Evolutionary conservation across 108 stramenopile species (phyloP).

Genomic region (Cylindrotheca closterium): DNA sequence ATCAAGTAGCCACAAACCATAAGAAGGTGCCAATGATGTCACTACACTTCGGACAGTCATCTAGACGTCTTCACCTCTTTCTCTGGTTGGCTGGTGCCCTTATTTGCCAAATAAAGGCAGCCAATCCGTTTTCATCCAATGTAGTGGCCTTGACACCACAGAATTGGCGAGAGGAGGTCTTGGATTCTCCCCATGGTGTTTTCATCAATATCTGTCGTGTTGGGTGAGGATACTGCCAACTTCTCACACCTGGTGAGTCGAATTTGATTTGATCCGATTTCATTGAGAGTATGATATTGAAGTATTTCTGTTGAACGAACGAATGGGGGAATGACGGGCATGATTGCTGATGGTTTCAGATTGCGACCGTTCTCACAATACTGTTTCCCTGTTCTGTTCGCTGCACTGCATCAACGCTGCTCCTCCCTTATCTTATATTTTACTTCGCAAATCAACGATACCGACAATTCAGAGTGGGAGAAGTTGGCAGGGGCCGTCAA

Average conservation of each 20-base stretch:
- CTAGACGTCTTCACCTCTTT: too few species aligned
- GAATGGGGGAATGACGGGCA: neutral
- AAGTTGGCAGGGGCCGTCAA: slow-evolving; percentile 56
- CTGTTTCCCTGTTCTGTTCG: too few species aligned
- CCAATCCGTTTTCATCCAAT: slow-evolving; percentile 53
- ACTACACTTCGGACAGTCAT: too few species aligned
- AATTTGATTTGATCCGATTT: too few species aligned
- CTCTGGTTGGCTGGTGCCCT: too few species aligned
- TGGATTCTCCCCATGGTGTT: slow-evolving; percentile 58
- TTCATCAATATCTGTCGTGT: slow-evolving; percentile 67
- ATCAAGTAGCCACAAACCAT: too few species aligned
- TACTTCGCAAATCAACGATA: too few species aligned
- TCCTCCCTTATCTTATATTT: too few species aligned
- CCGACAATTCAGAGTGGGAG: slow-evolving; percentile 54
- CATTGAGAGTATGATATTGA: neutral
- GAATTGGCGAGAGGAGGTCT: slow-evolving; percentile 59
- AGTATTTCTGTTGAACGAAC: neutral
- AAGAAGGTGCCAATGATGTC: too few species aligned
- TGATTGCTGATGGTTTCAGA: neutral
- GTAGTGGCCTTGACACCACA: slow-evolving; percentile 50
- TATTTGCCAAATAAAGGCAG: too few species aligned
- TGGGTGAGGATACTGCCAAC: slow-evolving; percentile 81
- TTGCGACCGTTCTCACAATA: too few species aligned
- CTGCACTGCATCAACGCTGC: too few species aligned
- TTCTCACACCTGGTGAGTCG: slow-evolving; percentile 51